phyloP scores from a whole-genome alignment of 345 rosid species.

The Sisymbrium irio region DNA sequence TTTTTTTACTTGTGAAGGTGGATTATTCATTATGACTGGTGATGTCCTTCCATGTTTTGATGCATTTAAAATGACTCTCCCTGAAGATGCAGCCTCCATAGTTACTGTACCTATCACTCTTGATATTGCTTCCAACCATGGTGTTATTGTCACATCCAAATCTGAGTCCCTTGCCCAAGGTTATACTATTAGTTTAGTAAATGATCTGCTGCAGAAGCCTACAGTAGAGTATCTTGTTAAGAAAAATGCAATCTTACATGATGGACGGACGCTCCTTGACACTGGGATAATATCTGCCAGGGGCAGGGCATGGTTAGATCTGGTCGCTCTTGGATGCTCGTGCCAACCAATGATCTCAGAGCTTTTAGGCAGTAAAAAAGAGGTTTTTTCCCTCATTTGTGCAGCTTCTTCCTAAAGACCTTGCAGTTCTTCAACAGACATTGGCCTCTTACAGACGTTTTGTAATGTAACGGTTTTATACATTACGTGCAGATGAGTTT shows the following conservation, averaged over 20 bases:
- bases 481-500: constrained; percentile 71
- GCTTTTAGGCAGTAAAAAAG: constrained; percentile 64
- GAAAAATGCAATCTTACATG: constrained; percentile 74
- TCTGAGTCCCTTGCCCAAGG: constrained; percentile 38
- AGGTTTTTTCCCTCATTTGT: constrained; percentile 44
- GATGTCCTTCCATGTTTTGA: constrained; percentile 99
- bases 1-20: constrained; percentile 47
- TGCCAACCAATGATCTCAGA: constrained; percentile 69
- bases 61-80: constrained; percentile 71
- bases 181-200: constrained; percentile 57
- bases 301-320: constrained; percentile 89
- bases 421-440: background rate
- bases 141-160: constrained; percentile 82
- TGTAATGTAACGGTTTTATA: background rate
- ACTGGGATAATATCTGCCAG: constrained; percentile 90
- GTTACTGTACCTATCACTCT: constrained; percentile 94
- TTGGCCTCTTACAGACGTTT: background rate
- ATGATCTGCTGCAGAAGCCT: constrained; percentile 92
- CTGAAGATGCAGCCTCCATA: constrained; percentile 76
- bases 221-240: constrained; percentile 60
- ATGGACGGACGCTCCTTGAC: constrained; percentile 90
- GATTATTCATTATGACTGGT: constrained; percentile 91
- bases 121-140: constrained; percentile 93
- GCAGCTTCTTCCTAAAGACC: background rate
- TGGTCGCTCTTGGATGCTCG: constrained; percentile 72